Evolutionary conservation across 73 alveolate species (phyloP).

Genomic region (Symbiodinium pilosum): DNA sequence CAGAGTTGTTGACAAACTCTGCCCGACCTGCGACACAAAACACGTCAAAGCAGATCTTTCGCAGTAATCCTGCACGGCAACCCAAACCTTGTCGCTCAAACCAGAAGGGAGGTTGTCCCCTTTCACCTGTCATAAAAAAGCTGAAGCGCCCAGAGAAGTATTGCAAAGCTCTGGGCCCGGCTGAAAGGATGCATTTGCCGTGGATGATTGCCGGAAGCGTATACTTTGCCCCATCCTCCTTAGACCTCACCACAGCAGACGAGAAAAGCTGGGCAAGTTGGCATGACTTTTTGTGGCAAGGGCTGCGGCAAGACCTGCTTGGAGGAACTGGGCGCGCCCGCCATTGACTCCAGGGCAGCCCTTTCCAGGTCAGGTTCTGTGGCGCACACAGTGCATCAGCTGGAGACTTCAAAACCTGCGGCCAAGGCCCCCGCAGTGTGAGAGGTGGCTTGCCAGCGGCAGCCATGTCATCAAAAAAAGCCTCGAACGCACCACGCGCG

Average conservation of each 20-base stretch:
- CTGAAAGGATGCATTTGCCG: conserved; percentile 69
- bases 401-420: neutral
- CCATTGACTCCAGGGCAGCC: neutral
- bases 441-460: neutral
- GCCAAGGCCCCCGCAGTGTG: neutral
- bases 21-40: conserved; percentile 76
- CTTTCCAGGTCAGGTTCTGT: neutral
- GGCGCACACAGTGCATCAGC: neutral
- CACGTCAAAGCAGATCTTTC: too few species aligned
- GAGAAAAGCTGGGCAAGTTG: too few species aligned
- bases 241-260: conserved; percentile 18
- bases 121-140: neutral
- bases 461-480: neutral
- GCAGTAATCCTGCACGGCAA: neutral
- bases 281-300: too few species aligned
- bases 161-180: neutral
- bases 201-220: conserved; percentile 57
- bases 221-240: conserved; percentile 1
- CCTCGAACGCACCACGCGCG: neutral
- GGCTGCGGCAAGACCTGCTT: neutral
- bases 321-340: neutral
- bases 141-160: too few species aligned
- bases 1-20: neutral
- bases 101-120: conserved; percentile 15
- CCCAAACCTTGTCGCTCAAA: conserved; percentile 1